phyloP scores from a whole-genome alignment of 495 filamentous ascomycete genomes.

The Aspergillus homomorphus region DNA sequence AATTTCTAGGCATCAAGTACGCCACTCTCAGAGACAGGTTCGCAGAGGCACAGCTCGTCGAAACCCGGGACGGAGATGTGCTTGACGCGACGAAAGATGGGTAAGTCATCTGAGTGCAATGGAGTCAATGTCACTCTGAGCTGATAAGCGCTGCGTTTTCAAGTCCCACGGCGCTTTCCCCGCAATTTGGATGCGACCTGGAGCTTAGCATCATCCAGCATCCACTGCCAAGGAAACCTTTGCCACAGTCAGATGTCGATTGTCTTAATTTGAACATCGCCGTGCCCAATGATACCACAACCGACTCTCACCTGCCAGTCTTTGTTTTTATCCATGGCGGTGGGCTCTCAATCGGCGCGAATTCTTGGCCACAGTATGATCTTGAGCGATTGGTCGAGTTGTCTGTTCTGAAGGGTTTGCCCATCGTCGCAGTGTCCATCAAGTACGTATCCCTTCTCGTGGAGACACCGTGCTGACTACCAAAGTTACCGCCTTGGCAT shows the following conservation, averaged over 20 bases:
- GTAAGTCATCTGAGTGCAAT: constrained; percentile 11
- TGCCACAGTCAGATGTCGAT: constrained; percentile 31
- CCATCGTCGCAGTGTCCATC: constrained; percentile 42
- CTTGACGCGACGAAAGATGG: constrained; percentile 31
- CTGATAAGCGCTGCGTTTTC: not conserved
- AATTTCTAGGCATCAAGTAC: constrained; percentile 35
- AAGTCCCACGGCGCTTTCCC: constrained; percentile 29
- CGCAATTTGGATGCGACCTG: constrained; percentile 23
- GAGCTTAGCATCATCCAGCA: constrained; percentile 31
- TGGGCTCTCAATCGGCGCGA: constrained; percentile 36
- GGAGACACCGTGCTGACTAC: constrained; percentile 1
- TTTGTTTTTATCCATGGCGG: constrained; percentile 48
- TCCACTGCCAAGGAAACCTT: constrained; percentile 27
- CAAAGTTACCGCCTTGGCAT: constrained; percentile 45
- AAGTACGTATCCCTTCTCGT: constrained; percentile 29
- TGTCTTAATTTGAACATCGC: constrained; percentile 47
- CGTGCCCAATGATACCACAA: constrained; percentile 28
- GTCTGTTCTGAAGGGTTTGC: constrained; percentile 37
- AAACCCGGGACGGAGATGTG: constrained; percentile 17
- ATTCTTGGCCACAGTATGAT: constrained; percentile 43
- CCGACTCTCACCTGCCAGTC: constrained; percentile 38
- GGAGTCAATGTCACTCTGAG: not conserved
- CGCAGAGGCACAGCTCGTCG: constrained; percentile 28
- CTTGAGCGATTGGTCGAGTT: constrained; percentile 35
- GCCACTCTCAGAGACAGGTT: constrained; percentile 31